Evolutionary conservation across 495 filamentous ascomycete genomes (phyloP), one percentile per base, ranked within the genome.

Genomic region (Neurospora sp.): DNA sequence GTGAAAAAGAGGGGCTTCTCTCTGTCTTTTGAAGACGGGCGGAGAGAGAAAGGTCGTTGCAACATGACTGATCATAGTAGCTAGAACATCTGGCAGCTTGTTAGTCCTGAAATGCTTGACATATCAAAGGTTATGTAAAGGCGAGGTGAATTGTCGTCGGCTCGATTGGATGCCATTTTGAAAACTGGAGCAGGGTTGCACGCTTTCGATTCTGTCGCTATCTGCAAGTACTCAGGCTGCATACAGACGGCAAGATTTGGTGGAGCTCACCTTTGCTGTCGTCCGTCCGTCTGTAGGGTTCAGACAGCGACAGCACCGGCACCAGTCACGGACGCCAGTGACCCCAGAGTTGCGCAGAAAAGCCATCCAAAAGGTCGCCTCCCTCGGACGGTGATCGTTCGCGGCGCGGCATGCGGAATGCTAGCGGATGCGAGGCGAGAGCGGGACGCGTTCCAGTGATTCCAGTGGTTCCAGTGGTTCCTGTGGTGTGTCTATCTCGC

Each of bases 371-470:
- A 53, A 65, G 27, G 14, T 65, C 53, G 53, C 53, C 53, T 37
- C 53, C 53, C 53, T 65, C 53, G 53, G 53, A 65, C 53, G 53
- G 53, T 65, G 53, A 65, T 17, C 27, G 68, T 37, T 70, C 40
- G 72, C 65, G 68, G 68, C 40, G 22, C 69, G 48, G 41, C 53
- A 61, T 41, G 31, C 41, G 69, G 38, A 20, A 41, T 69, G 44
- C 69, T 27, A 41, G 39, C 74, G 72, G 45, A 38, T 70, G 68
- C 68, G 38, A 68, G 20, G 40, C 70, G 61, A 61, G 12, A 68
- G 68, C 70, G 70, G 40, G 76, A 77, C 79, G 78, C 79, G 78
- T 78, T 77, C 70, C 72, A 31, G 22, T 61, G 22, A 6, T 31
- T 61, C 53, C 48, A 0, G 5, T 59, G 48, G 48, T 59, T 59